phyloP scores from a whole-genome alignment of 768 basidiomycete species.

The Lactarius hengduanensis region DNA sequence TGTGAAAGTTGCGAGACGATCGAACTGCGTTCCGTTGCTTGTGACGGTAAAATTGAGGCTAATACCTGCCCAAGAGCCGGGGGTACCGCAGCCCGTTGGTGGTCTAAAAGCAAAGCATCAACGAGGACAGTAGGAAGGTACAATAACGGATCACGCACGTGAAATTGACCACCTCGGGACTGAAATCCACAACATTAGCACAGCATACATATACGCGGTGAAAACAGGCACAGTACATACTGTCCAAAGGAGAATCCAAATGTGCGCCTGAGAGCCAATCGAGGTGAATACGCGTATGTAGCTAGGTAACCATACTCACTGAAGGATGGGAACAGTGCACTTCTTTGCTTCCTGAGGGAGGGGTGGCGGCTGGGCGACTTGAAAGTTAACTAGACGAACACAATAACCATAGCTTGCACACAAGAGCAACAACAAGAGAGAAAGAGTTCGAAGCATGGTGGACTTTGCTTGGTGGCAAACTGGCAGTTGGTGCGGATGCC shows the following conservation, averaged over 20 bases:
- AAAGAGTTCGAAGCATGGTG: background rate
- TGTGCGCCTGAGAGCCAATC: conserved; percentile 48
- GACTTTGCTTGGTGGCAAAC: background rate
- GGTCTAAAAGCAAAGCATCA: conserved; percentile 45
- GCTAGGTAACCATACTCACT: conserved; percentile 43
- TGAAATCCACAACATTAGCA: background rate
- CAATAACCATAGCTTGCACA: conserved; percentile 27
- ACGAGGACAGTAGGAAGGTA: background rate
- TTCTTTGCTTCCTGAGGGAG: conserved; percentile 56
- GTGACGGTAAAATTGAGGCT: conserved; percentile 77
- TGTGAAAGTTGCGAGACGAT: conserved; percentile 69
- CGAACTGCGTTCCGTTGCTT: conserved; percentile 75
- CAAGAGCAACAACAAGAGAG: conserved; percentile 20
- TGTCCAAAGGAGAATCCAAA: conserved; percentile 70
- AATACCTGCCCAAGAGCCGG: conserved; percentile 73
- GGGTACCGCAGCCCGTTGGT: conserved; percentile 65
- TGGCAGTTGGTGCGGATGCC: background rate
- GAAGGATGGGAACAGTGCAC: conserved; percentile 63
- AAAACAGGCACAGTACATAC: conserved; percentile 40
- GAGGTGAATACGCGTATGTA: conserved; percentile 1
- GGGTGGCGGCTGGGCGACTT: conserved; percentile 70
- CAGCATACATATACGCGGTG: background rate
- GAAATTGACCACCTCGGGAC: conserved; percentile 63
- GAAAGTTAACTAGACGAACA: conserved; percentile 53
- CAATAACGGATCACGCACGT: conserved; percentile 40